Conservation (phyloP, 805 yeast genomes). For the Yarrowia phangngaensis region DNA sequence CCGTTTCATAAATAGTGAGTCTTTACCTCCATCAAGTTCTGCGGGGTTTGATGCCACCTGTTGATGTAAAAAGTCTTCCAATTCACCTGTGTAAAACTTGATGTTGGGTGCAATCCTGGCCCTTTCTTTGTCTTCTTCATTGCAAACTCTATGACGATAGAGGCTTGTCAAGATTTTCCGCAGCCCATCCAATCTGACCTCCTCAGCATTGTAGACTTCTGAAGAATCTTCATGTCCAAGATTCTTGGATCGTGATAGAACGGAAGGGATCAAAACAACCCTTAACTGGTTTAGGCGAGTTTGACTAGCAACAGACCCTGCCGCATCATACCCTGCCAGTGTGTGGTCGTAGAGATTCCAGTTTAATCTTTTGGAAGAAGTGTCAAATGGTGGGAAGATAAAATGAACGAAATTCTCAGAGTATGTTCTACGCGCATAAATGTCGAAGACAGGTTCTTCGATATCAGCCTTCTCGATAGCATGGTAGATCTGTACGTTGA, state of each 20-base stretch:
- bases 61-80: slow-evolving; percentile 60
- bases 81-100: slow-evolving; percentile 79
- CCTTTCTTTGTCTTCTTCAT: slow-evolving; percentile 43
- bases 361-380: slow-evolving; percentile 47
- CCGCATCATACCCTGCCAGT: slow-evolving; percentile 87
- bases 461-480: slow-evolving; percentile 15
- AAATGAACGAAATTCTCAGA: slow-evolving; percentile 15
- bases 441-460: slow-evolving; percentile 22
- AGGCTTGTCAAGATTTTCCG: slow-evolving; percentile 56
- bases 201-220: slow-evolving; percentile 76
- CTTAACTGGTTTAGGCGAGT: slow-evolving; percentile 54
- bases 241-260: slow-evolving; percentile 4
- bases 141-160: slow-evolving; percentile 56
- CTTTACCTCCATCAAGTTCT: slow-evolving; percentile 37
- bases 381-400: slow-evolving; percentile 35
- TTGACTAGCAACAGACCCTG: slow-evolving; percentile 30
- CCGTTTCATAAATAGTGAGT: slow-evolving; percentile 39
- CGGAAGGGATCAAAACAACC: slow-evolving; percentile 76
- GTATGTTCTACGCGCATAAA: slow-evolving; percentile 14
- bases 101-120: slow-evolving; percentile 49
- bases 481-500: slow-evolving; percentile 72
- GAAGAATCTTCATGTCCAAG: slow-evolving; percentile 41
- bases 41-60: slow-evolving; percentile 42
- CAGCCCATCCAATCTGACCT: slow-evolving; percentile 87
- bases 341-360: slow-evolving; percentile 93